Evolutionary conservation across 352 stramenopile genomes (phyloP).

Genomic region (Globisporangium irregulare): DNA sequence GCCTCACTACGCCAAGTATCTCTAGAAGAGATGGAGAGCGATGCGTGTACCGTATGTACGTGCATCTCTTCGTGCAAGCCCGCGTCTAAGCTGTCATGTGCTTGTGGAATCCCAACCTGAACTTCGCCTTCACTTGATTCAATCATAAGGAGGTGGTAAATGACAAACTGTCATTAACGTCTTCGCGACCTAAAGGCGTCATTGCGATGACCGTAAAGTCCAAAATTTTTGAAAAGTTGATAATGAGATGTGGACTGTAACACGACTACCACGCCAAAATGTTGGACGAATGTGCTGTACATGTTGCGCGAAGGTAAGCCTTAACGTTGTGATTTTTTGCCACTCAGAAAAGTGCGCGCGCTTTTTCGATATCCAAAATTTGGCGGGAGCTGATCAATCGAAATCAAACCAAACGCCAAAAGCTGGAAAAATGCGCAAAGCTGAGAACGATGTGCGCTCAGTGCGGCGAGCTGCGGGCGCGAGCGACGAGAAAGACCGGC

Average conservation of each 20-base stretch:
- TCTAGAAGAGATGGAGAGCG: too few species aligned
- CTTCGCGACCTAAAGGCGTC: too few species aligned
- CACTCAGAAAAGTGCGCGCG: constrained; percentile 1
- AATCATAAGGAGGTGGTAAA: not conserved
- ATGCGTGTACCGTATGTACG: too few species aligned
- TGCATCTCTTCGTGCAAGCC: too few species aligned
- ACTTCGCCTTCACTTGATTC: not conserved
- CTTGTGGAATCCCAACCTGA: too few species aligned
- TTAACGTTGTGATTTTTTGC: not conserved
- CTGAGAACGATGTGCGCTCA: not conserved
- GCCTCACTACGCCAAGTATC: too few species aligned
- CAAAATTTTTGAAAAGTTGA: too few species aligned
- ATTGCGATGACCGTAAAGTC: too few species aligned
- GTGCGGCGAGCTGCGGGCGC: not conserved
- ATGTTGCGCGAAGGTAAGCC: not conserved
- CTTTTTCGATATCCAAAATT: not conserved
- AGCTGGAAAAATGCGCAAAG: not conserved
- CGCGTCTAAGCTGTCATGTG: too few species aligned
- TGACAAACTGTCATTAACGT: too few species aligned
- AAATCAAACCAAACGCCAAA: not conserved
- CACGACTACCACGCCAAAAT: not conserved
- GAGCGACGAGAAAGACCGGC: constrained; percentile 7
- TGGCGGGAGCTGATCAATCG: not conserved
- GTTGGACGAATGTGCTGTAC: not conserved
- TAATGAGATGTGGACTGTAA: too few species aligned